These are phyloP conservation scores for Avena eriantha DNA, from an alignment of 176 grass and related monocot genomes.

Conservation along the genomic window DNA sequence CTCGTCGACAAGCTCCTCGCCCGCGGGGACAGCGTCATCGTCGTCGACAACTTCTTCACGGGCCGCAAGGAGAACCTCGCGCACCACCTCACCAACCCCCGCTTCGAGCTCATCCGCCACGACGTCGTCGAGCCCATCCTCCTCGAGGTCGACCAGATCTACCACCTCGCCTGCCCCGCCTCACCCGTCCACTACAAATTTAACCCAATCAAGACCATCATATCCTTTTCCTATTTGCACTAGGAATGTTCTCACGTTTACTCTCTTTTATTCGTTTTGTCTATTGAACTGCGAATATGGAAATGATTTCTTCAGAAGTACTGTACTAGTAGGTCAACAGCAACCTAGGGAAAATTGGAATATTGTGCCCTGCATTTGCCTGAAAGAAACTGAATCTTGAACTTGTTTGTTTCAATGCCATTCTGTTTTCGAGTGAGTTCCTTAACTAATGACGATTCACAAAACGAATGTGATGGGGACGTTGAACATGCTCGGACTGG, in stretches of 20 bases:
- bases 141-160: conserved; percentile 99
- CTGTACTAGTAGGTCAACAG: too few relatives aligned
- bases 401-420: conserved; percentile 7
- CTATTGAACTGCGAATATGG: too few relatives aligned
- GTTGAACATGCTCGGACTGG: conserved; percentile 95
- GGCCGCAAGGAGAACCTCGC: conserved; percentile 89
- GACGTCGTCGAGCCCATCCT: conserved; percentile 97
- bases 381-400: not conserved
- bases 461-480: conserved; percentile 99
- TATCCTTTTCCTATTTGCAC: conserved; percentile 59
- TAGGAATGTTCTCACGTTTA: too few relatives aligned
- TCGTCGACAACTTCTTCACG: conserved; percentile 98
- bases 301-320: too few relatives aligned
- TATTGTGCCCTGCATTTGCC: conserved; percentile 24
- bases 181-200: conserved; percentile 96
- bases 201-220: conserved; percentile 98
- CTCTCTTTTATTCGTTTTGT: too few relatives aligned
- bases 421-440: conserved; percentile 26
- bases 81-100: conserved; percentile 79
- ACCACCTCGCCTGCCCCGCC: conserved; percentile 96
- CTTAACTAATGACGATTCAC: conserved; percentile 62
- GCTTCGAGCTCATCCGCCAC: conserved; percentile 91
- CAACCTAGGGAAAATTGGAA: too few relatives aligned
- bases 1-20: conserved; percentile 83
- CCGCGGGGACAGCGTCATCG: conserved; percentile 90